Evolutionary conservation across 306 rosid species (phyloP), one percentile per base, ranked within the genome.

Genomic region (Cyclanthera cordifolia): DNA sequence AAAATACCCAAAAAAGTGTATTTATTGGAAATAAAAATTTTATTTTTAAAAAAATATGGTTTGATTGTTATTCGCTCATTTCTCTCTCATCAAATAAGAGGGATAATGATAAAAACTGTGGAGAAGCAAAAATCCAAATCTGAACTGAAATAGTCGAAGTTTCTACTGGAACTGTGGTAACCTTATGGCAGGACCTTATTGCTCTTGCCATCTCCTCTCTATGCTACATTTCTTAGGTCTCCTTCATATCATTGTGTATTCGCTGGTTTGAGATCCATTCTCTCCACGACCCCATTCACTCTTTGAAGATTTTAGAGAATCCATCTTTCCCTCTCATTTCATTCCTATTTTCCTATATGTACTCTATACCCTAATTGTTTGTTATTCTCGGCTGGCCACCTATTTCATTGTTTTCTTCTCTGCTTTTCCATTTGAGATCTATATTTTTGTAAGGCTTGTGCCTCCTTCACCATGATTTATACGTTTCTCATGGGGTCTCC

Each of bases 141-240:
- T 34, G 41, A 34, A 34, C 41, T 34, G 41, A 34, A 34, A 34
- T 34, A 34, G 8, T 34, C 41, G 1, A 27, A 20, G 15, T 12
- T 8, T 53, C 27, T 24, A 21, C 25, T 27, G 13, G 19, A 41
- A 43, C 32, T 64, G 34, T 20, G 69, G 69, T 64, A 64, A 64
- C 52, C 69, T 52, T 64, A 64, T 64, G n/a, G n/a, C n/a, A n/a
- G n/a, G n/a, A 64, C 52, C 69, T 52, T 64, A 64, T 64, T 51
- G 52, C 52, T 64, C 52, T 0, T 21, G 34, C 21, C 68, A 30
- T 30, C 20, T 59, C 41, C 41, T 34, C 8, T 34, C 5, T 34
- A 5, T 34, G 41, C 41, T 34, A 34, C 41, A 4, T 8, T 34
- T 34, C 41, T 34, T 34, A 34, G 41, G 41, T 23, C 25, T 17